A percentile compares a stretch with the other conserved stretches of the same genome.
Evolutionary conservation across 2,329 filamentous ascomycete genomes (phyloP).

Genomic region (Epichloe bromicola): DNA sequence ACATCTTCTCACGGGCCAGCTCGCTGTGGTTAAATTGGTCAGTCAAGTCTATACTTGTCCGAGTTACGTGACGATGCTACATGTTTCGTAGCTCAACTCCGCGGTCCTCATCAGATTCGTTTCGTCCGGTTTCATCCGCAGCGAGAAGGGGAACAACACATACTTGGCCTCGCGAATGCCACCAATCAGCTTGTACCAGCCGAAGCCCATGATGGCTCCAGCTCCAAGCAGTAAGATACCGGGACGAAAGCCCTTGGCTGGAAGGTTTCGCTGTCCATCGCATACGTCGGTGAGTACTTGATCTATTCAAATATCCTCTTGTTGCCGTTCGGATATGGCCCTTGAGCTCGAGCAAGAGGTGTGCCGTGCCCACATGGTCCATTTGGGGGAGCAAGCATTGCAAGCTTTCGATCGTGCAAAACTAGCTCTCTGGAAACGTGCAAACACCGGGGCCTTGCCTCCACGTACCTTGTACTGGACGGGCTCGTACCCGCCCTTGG

Average conservation of each 20-base stretch:
- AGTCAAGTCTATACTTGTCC: background rate
- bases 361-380: no score
- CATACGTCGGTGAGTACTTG: no score
- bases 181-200: constrained; percentile 74
- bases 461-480: constrained; percentile 84
- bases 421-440: no score
- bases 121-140: no score
- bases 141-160: constrained; percentile 18
- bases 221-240: constrained; percentile 64
- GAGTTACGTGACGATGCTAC: no score
- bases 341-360: no score
- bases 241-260: constrained; percentile 79
- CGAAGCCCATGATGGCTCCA: constrained; percentile 70
- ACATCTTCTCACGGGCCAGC: constrained; percentile 93
- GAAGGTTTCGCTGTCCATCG: constrained; percentile 65
- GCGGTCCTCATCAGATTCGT: no score
- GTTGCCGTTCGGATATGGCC: no score
- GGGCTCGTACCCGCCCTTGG: constrained; percentile 82
- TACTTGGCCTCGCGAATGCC: constrained; percentile 90
- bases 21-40: constrained; percentile 44
- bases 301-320: no score
- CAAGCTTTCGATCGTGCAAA: no score
- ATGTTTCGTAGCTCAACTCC: no score
- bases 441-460: background rate
- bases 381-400: no score